Percentiles rank a stretch among this genome's conserved stretches.
Conservation (phyloP, 768 basidiomycete genomes). For the Rhodotorula paludigena region DNA sequence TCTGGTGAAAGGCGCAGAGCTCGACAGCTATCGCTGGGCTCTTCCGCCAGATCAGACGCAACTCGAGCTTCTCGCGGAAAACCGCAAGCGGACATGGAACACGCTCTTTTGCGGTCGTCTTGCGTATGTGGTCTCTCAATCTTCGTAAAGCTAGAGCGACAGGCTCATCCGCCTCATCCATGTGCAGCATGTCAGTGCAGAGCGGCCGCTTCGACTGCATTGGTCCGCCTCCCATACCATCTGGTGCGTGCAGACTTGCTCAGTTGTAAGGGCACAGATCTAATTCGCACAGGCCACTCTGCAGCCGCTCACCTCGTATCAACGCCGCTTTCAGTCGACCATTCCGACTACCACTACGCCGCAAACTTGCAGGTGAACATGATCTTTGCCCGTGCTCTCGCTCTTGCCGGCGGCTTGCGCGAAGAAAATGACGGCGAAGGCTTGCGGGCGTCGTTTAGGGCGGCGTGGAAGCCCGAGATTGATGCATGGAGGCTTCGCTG, state of each 20-base stretch:
- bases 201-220: neutral
- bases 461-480: slow-evolving; percentile 8
- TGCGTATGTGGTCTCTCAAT: neutral
- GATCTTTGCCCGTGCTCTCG: neutral
- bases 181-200: neutral
- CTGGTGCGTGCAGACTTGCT: no score
- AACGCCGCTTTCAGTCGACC: neutral
- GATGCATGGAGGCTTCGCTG: neutral
- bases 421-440: neutral
- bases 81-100: neutral
- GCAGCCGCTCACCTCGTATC: no score
- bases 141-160: neutral
- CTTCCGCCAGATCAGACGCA: no score
- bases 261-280: no score
- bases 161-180: no score
- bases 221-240: neutral
- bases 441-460: neutral
- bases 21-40: neutral
- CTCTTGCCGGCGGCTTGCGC: neutral
- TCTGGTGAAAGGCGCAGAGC: neutral
- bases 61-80: neutral
- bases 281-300: no score
- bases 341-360: neutral
- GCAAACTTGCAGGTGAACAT: neutral
- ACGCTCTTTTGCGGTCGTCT: slow-evolving; percentile 2